Evolutionary conservation across 371 early-diverging fungal genomes (phyloP).

Genomic region (Apophysomyces sp.): DNA sequence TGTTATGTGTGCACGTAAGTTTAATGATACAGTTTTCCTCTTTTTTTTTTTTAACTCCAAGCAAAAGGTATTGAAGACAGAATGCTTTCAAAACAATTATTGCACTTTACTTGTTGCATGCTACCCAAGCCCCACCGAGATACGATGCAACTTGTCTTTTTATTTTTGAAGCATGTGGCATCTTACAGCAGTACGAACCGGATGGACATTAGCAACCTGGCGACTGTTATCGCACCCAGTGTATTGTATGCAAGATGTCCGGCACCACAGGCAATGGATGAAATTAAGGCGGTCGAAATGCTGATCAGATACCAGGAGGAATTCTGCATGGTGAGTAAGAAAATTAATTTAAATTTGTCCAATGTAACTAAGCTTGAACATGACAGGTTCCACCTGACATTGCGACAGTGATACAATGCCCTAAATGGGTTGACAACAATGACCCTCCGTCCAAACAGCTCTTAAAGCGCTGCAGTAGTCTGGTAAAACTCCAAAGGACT

Average conservation of each 20-base stretch:
- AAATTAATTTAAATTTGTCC: background rate
- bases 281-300: constrained; percentile 75
- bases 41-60: background rate
- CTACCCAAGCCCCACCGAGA: constrained; percentile 92
- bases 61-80: constrained; percentile 40
- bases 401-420: background rate
- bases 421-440: background rate
- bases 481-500: background rate
- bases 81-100: constrained; percentile 46
- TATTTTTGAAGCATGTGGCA: constrained; percentile 83
- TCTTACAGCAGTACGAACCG: constrained; percentile 69
- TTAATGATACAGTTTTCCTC: background rate
- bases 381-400: constrained; percentile 7
- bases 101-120: constrained; percentile 81
- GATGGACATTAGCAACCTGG: constrained; percentile 90
- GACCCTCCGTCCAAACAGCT: background rate
- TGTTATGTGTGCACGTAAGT: constrained; percentile 60
- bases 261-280: constrained; percentile 43
- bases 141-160: constrained; percentile 81
- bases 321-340: constrained; percentile 58
- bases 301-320: constrained; percentile 71
- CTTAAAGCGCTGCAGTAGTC: background rate
- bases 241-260: constrained; percentile 58
- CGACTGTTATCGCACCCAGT: constrained; percentile 92
- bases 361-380: background rate